A percentile compares a stretch with the other conserved stretches of the same genome.
Evolutionary conservation across 129 eudicot species (phyloP).

Genomic region (Logfia minima): DNA sequence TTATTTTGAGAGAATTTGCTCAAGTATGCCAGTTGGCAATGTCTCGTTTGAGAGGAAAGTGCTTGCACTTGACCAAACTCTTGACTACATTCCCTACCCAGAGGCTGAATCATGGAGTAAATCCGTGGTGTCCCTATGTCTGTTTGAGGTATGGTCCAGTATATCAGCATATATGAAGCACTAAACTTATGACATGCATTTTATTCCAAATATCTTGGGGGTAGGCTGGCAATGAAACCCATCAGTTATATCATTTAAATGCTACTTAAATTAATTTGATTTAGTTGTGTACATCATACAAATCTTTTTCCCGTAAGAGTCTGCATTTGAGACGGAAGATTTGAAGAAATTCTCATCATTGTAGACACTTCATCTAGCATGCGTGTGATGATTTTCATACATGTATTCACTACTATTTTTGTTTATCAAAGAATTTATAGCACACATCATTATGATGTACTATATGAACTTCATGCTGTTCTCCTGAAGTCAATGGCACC

Average conservation of each 20-base stretch:
- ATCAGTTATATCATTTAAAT: conserved; percentile 6
- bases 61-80: conserved; percentile 50
- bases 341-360: not conserved
- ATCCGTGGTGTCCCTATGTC: conserved; percentile 57
- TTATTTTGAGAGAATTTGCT: conserved; percentile 77
- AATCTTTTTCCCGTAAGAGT: not conserved
- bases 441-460: not conserved
- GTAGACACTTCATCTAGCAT: not conserved
- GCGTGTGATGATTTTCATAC: conserved; percentile 9
- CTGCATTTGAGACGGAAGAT: not conserved
- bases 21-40: conserved; percentile 61
- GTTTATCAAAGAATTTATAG: not conserved
- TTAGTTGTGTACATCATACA: not conserved
- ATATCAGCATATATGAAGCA: conserved; percentile 13
- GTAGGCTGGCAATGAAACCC: conserved; percentile 1
- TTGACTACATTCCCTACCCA: conserved; percentile 44
- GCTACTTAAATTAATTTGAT: not conserved
- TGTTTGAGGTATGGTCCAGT: conserved; percentile 52
- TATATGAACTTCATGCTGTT: not conserved
- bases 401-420: conserved; percentile 1
- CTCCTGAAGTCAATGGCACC: not conserved
- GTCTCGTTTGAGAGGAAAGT: conserved; percentile 87
- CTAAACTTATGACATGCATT: not conserved
- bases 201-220: not conserved
- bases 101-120: conserved; percentile 62